Conservation (phyloP, 129 eudicot species). For the Heracleum sosnowskyi region DNA sequence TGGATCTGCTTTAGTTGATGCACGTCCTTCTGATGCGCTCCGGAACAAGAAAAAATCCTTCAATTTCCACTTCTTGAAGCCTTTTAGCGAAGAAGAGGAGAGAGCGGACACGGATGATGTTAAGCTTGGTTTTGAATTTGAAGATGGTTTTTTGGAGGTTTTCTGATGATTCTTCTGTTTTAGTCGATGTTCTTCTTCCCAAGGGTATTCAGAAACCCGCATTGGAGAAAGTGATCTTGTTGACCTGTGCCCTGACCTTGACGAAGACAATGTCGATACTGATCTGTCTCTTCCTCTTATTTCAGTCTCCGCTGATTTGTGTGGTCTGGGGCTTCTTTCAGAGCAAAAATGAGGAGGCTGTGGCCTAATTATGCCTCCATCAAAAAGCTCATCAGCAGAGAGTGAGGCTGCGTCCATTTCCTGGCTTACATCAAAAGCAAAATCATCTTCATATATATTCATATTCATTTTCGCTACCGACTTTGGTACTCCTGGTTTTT, state of each 20-base stretch:
- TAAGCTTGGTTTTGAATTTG: background rate
- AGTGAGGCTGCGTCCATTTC: constrained; percentile 24
- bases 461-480: background rate
- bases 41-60: constrained; percentile 74
- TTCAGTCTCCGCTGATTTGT: constrained; percentile 3
- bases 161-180: background rate
- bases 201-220: constrained; percentile 37
- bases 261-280: constrained; percentile 25
- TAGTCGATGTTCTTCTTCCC: constrained; percentile 31
- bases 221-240: constrained; percentile 72
- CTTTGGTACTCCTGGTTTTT: constrained; percentile 38
- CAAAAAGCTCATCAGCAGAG: constrained; percentile 61
- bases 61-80: constrained; percentile 51
- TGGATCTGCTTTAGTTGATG: constrained; percentile 54
- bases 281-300: constrained; percentile 47
- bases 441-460: constrained; percentile 20
- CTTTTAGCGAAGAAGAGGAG: constrained; percentile 1
- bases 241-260: constrained; percentile 41
- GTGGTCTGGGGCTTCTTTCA: constrained; percentile 17
- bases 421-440: constrained; percentile 49
- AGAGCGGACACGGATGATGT: background rate
- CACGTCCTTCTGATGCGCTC: constrained; percentile 87
- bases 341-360: constrained; percentile 1
- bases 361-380: constrained; percentile 42
- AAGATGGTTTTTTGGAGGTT: constrained; percentile 14